Evolutionary conservation across 345 rosid species (phyloP), one percentile per base, ranked within the genome.

Genomic region (Aquilaria malaccensis): DNA sequence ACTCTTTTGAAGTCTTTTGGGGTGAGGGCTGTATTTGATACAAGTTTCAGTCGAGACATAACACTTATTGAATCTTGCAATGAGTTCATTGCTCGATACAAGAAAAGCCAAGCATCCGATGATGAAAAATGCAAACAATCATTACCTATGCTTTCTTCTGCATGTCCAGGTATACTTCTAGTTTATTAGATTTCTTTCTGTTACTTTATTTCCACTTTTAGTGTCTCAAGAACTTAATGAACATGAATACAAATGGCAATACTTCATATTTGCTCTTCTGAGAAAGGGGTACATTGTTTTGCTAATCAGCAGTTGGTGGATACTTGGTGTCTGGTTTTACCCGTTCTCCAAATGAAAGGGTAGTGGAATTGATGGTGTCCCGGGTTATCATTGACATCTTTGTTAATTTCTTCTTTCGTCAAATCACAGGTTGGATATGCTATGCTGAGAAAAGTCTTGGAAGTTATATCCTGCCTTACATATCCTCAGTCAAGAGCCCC

Each of bases 391-490:
- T 37, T 37, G 5, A 37, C 43, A 37, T 37, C 5, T 37, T 2
- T 37, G 43, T 37, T 37, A 37, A 37, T 37, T 9, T 60, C 14
- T 4, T 69, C 32, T 58, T 46, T 76, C 22, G 33, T 68, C 29
- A 67, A 52, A 66, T 74, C 68, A 33, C 83, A 94, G 96, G 97
- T 79, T 94, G 99, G 99, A 82, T 94, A 61, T 94, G 99, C 77
- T 91, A 94, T 74, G 99, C 96, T 63, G 99, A 94, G 69, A 94
- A 94, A 64, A 81, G 80, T 79, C 85, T 82, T 64, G 99, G 96
- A 56, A 86, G 96, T 2, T 88, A 72, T 74, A 76, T 94, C 73
- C 80, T 94, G 50, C 99, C 97, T 7, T 79, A 85, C 66, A 71
- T 94, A 30, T 91, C 97, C 41, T 81, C 88, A 33, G 99, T 94